Percentiles rank a stretch among this genome's conserved stretches.
phyloP scores from a whole-genome alignment of 495 filamentous ascomycete genomes.

The Aspergillus diversus region DNA sequence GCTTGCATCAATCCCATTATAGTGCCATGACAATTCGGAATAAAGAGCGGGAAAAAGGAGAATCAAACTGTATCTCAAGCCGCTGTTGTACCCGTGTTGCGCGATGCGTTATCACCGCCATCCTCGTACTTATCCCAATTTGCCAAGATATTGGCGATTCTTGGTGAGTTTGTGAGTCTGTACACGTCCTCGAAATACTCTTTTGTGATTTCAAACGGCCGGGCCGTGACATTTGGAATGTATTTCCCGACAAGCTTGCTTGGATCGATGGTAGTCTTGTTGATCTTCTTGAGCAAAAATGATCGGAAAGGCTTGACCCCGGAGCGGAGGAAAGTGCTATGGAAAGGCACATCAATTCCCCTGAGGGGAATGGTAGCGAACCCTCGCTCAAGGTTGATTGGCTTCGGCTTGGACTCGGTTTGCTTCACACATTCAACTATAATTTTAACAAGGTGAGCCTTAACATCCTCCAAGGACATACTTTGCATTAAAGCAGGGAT shows the following conservation, averaged over 20 bases:
- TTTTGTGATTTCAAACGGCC: slow-evolving; percentile 92
- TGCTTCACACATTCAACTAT: slow-evolving; percentile 82
- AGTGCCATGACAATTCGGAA: too few species aligned
- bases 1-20: background rate
- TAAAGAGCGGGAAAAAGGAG: too few species aligned
- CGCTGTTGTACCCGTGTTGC: slow-evolving; percentile 17
- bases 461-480: slow-evolving; percentile 81
- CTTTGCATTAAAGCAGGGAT: slow-evolving; percentile 88
- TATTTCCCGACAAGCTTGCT: slow-evolving; percentile 97
- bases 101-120: slow-evolving; percentile 34
- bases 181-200: slow-evolving; percentile 99
- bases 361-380: slow-evolving; percentile 96
- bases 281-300: slow-evolving; percentile 98
- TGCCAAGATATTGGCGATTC: slow-evolving; percentile 85
- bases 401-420: slow-evolving; percentile 84
- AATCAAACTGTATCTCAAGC: slow-evolving; percentile 11
- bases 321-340: slow-evolving; percentile 94
- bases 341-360: slow-evolving; percentile 98
- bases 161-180: slow-evolving; percentile 85
- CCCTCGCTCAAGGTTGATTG: slow-evolving; percentile 86
- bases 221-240: slow-evolving; percentile 96
- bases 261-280: slow-evolving; percentile 96
- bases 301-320: slow-evolving; percentile 98
- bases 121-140: slow-evolving; percentile 77
- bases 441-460: slow-evolving; percentile 80